Percentiles rank a stretch among this genome's conserved stretches.
Conservation (phyloP, 768 basidiomycete species). For the Chalciporus sphaerocephalus region DNA sequence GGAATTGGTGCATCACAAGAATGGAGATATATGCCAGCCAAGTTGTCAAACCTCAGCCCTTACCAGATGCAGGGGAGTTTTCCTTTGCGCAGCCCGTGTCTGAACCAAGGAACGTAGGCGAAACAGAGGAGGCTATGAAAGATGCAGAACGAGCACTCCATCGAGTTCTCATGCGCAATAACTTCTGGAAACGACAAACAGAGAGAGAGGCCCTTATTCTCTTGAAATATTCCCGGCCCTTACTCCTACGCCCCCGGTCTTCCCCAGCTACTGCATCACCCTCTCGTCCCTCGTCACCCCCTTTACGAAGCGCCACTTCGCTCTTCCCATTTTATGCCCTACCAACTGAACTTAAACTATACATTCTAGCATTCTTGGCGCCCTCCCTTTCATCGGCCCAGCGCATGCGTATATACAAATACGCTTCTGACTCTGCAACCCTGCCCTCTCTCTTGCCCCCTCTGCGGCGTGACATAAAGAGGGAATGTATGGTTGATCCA, state of each 20-base stretch:
- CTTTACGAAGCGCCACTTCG: slow-evolving; percentile 14
- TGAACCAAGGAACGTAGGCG: slow-evolving; percentile 9
- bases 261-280: slow-evolving; percentile 10
- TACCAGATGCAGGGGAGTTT: slow-evolving; percentile 8
- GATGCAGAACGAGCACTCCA: slow-evolving; percentile 34
- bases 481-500: slow-evolving; percentile 18
- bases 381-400: slow-evolving; percentile 56
- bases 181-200: slow-evolving; percentile 40
- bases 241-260: slow-evolving; percentile 37
- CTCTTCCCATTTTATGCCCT: slow-evolving; percentile 39
- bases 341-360: slow-evolving; percentile 54
- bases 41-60: slow-evolving; percentile 13
- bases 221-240: slow-evolving; percentile 44
- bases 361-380: slow-evolving; percentile 53
- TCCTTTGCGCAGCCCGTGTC: slow-evolving; percentile 7
- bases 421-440: slow-evolving; percentile 46
- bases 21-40: slow-evolving; percentile 51
- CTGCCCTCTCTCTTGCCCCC: slow-evolving; percentile 42
- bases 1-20: slow-evolving; percentile 47
- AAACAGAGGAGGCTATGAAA: slow-evolving; percentile 30
- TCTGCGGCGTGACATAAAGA: slow-evolving; percentile 22
- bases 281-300: slow-evolving; percentile 14
- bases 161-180: slow-evolving; percentile 44
- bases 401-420: slow-evolving; percentile 50
- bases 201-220: slow-evolving; percentile 48